Percentiles rank a stretch among this genome's conserved stretches.
Evolutionary conservation across 148 eudicot genomes (phyloP).

Genomic region (Chenopodium berlandieri): DNA sequence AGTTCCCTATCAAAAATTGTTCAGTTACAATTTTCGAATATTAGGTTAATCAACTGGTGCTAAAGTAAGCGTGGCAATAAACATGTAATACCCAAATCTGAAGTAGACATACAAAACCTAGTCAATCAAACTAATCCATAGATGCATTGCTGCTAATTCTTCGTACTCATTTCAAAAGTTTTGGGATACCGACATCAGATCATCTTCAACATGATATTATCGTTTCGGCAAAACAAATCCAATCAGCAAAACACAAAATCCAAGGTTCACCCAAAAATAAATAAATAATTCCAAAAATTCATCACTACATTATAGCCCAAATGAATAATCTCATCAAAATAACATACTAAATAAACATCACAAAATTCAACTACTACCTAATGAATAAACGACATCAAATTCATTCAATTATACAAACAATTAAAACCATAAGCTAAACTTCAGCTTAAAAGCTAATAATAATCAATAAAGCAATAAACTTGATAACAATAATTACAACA

Average conservation of each 20-base stretch:
- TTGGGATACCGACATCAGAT: too few relatives aligned
- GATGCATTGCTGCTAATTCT: not conserved
- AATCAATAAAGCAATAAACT: not conserved
- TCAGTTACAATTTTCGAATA: too few relatives aligned
- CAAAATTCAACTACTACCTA: not conserved
- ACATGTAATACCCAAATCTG: not conserved
- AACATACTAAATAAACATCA: not conserved
- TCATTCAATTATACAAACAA: not conserved
- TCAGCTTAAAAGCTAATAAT: not conserved
- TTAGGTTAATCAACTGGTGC: not conserved
- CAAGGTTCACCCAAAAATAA: not conserved
- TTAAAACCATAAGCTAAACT: not conserved
- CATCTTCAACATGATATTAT: too few relatives aligned
- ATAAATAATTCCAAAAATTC: not conserved
- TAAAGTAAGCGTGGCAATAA: not conserved
- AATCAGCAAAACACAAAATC: too few relatives aligned
- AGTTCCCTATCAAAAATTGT: too few relatives aligned
- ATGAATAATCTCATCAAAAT: not conserved
- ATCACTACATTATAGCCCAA: not conserved
- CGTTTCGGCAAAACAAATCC: too few relatives aligned
- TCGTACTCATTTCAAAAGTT: not conserved
- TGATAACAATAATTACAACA: not conserved
- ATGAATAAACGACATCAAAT: not conserved
- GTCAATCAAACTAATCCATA: not conserved
- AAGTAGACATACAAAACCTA: not conserved